Evolutionary conservation across 768 basidiomycete genomes (phyloP), one percentile per base, ranked within the genome.

Genomic region (Tricholoma bakamatsutake): DNA sequence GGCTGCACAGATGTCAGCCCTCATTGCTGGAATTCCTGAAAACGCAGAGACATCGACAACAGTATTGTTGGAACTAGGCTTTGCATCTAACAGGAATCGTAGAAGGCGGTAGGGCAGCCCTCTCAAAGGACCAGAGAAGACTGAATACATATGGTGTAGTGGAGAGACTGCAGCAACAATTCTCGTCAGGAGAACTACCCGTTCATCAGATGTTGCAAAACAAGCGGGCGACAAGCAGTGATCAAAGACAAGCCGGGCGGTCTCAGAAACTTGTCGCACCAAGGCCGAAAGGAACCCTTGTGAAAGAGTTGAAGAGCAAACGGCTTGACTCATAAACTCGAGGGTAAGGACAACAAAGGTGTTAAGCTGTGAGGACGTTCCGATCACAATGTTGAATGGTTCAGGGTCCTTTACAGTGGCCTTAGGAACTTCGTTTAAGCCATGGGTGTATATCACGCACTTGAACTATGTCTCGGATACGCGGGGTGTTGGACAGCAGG

Each of bases 221-320:
- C 74, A 78, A 33, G 66, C 67, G 12, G 72, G 58, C 7, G 77
- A 76, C 30, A 76, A 61, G 55, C 76, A 76, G 56, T 67, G 75
- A 49, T 80, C 68, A 57, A 82, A 76, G 21, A 75, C 67, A 31
- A 68, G 66, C 31, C 72, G 65, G 28, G 74, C 62, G 13, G 76
- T 64, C 34, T 76, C 75, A 12, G 74, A 67, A 10, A 75, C 66
- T 31, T 68, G 71, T 33, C 76, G 78, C 46, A 73, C 60, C 42
- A 82, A 60, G 60, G 86, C 81, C 13, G 67, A 62, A 8, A 84
- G 70, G 50, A 82, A 80, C 70, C 77, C 79, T 33, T 77, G 74
- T 11, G 73, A 76, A 42, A 73, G 71, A 11, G 79, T 65, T 1
- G 76, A 63, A 3, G 76, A 75, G 40, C 66, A 69, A 46, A 85